Percentiles rank a stretch among this genome's conserved stretches.
phyloP scores from a whole-genome alignment of 1,139 yeast species.

The Zygoascus hellenicus region DNA sequence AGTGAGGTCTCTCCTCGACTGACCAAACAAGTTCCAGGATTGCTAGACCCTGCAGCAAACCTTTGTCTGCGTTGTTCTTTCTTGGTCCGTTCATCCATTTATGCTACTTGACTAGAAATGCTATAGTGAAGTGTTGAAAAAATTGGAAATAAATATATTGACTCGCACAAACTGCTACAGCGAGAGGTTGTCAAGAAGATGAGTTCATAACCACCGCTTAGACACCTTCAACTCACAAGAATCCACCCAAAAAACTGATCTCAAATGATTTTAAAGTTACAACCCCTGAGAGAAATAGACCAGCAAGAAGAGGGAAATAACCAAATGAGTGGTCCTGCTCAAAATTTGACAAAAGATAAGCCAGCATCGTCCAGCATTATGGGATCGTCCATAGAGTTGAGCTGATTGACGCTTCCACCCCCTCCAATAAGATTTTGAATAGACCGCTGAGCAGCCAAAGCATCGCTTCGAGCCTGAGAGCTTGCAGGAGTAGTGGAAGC shows the following conservation, averaged over 20 bases:
- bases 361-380: slow-evolving; percentile 8
- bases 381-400: slow-evolving; percentile 8
- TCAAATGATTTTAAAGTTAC: too few species aligned
- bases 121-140: too few species aligned
- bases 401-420: not conserved
- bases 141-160: not conserved
- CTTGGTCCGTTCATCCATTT: not conserved
- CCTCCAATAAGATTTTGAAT: slow-evolving; percentile 10
- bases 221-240: too few species aligned
- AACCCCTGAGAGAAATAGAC: too few species aligned
- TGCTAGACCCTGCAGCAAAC: slow-evolving; percentile 1
- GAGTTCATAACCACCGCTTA: too few species aligned
- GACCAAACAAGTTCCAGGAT: not conserved
- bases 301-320: too few species aligned
- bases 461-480: slow-evolving; percentile 6
- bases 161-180: too few species aligned
- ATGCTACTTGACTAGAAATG: too few species aligned
- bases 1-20: slow-evolving; percentile 5
- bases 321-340: too few species aligned
- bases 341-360: slow-evolving; percentile 6
- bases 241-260: too few species aligned
- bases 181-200: too few species aligned
- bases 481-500: not conserved
- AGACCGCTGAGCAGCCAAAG: slow-evolving; percentile 9
- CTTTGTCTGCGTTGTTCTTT: not conserved